phyloP scores from a whole-genome alignment of 768 basidiomycete species.

The Trametopsis cervina region DNA sequence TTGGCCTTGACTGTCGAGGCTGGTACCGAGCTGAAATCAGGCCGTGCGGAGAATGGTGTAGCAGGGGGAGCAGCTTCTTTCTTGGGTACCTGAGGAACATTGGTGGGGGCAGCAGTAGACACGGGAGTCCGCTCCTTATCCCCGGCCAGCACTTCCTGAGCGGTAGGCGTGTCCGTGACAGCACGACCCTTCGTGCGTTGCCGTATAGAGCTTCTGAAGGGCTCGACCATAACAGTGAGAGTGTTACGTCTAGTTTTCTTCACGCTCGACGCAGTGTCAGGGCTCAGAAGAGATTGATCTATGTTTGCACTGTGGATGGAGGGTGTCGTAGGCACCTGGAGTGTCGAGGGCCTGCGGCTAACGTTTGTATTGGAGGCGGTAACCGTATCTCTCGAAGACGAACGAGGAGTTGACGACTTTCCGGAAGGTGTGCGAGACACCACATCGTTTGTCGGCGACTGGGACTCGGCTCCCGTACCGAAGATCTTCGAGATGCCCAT shows the following conservation, averaged over 20 bases:
- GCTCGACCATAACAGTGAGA: slow-evolving; percentile 81
- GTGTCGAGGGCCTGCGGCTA: slow-evolving; percentile 24
- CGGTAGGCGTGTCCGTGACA: slow-evolving; percentile 21
- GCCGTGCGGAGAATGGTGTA: slow-evolving; percentile 21
- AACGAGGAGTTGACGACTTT: slow-evolving; percentile 16
- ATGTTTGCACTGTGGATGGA: slow-evolving; percentile 12
- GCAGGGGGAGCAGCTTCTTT: slow-evolving; percentile 16
- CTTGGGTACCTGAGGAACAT: slow-evolving; percentile 12
- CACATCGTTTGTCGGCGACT: slow-evolving; percentile 25
- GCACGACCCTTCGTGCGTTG: slow-evolving; percentile 19
- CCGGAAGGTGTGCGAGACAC: slow-evolving; percentile 39
- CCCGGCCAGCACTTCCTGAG: slow-evolving; percentile 26
- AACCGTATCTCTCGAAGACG: slow-evolving; percentile 19
- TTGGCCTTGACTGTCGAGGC: slow-evolving; percentile 84
- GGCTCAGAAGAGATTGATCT: slow-evolving; percentile 27
- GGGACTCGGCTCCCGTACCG: slow-evolving; percentile 30
- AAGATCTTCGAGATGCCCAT: slow-evolving; percentile 76
- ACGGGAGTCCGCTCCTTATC: slow-evolving; percentile 15
- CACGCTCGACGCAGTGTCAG: slow-evolving; percentile 22
- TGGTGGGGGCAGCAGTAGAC: slow-evolving; percentile 1
- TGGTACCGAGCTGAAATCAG: slow-evolving; percentile 33
- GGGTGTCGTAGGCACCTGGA: slow-evolving; percentile 20
- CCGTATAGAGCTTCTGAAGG: slow-evolving; percentile 51
- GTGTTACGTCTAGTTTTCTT: slow-evolving; percentile 76
- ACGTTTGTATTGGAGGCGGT: slow-evolving; percentile 16